A percentile compares a stretch with the other conserved stretches of the same genome.
phyloP scores from a whole-genome alignment of 768 basidiomycete species.

The Lactarius vividus region DNA sequence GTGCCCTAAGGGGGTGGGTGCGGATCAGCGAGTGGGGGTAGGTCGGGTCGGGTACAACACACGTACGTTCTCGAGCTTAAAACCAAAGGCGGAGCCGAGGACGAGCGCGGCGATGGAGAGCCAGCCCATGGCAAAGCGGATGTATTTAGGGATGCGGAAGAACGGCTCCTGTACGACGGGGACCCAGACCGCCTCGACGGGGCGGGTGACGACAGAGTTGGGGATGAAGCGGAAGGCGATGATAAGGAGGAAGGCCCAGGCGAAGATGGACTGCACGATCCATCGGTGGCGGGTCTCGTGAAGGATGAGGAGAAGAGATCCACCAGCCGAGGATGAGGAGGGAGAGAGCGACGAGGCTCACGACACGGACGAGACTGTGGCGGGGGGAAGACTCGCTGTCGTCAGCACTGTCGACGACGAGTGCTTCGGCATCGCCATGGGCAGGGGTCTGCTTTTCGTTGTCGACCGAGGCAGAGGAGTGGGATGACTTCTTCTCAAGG shows the following conservation, averaged over 20 bases:
- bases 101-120: slow-evolving; percentile 70
- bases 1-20: slow-evolving; percentile 46
- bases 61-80: slow-evolving; percentile 55
- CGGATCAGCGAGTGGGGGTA: slow-evolving; percentile 9
- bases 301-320: slow-evolving; percentile 74
- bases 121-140: slow-evolving; percentile 70
- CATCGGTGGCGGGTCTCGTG: slow-evolving; percentile 72
- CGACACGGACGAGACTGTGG: slow-evolving; percentile 30
- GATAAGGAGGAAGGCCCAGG: slow-evolving; percentile 77
- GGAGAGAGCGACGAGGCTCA: slow-evolving; percentile 51
- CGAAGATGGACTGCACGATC: slow-evolving; percentile 78
- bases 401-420: slow-evolving; percentile 20
- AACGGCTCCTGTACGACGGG: slow-evolving; percentile 66
- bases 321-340: slow-evolving; percentile 78
- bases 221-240: slow-evolving; percentile 87
- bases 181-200: slow-evolving; percentile 70
- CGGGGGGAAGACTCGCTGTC: slow-evolving; percentile 25
- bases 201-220: slow-evolving; percentile 62
- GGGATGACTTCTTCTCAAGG: slow-evolving; percentile 30
- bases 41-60: neutral
- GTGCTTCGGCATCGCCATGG: slow-evolving; percentile 14
- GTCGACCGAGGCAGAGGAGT: slow-evolving; percentile 27
- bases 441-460: slow-evolving; percentile 31
- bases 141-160: slow-evolving; percentile 50
- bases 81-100: slow-evolving; percentile 87